phyloP scores from a whole-genome alignment of 345 rosid species.

The Lepidium sativum region DNA sequence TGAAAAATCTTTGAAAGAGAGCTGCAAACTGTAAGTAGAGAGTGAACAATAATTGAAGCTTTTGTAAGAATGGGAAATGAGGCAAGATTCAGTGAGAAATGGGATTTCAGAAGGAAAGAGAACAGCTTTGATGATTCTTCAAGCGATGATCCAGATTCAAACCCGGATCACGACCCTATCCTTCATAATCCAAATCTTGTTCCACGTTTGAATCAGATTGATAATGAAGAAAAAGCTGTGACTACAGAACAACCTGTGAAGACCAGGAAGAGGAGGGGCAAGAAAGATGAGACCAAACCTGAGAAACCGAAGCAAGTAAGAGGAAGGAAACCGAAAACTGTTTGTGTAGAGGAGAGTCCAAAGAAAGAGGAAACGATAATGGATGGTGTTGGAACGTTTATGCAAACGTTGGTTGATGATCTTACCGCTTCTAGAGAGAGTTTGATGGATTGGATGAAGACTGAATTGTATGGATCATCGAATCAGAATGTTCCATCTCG shows the following conservation, averaged over 20 bases:
- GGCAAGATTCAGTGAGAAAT: conserved; percentile 17
- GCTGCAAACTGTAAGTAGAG: not conserved
- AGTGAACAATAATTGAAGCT: not conserved
- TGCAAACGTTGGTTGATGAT: conserved; percentile 24
- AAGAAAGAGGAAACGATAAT: not conserved
- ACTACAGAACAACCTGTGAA: conserved; percentile 2
- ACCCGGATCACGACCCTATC: not conserved
- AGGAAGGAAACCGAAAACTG: conserved; percentile 8
- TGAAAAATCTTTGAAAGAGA: not conserved
- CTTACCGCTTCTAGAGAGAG: conserved; percentile 23
- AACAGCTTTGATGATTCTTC: conserved; percentile 24
- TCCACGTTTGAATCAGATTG: not conserved
- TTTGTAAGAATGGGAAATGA: conserved; percentile 15
- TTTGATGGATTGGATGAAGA: conserved; percentile 21
- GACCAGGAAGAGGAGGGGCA: conserved; percentile 10
- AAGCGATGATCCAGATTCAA: conserved; percentile 19
- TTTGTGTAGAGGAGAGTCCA: not conserved
- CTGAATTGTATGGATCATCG: conserved; percentile 9
- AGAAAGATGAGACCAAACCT: conserved; percentile 17
- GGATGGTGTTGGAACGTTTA: conserved; percentile 17
- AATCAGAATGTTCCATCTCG: not conserved
- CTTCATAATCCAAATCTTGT: not conserved
- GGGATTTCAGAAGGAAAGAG: conserved; percentile 30
- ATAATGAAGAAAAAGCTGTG: not conserved
- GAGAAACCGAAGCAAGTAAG: conserved; percentile 16